Base-by-base conservation (phyloP, 768 basidiomycete genomes). In the Macrocybe gigantea region DNA sequence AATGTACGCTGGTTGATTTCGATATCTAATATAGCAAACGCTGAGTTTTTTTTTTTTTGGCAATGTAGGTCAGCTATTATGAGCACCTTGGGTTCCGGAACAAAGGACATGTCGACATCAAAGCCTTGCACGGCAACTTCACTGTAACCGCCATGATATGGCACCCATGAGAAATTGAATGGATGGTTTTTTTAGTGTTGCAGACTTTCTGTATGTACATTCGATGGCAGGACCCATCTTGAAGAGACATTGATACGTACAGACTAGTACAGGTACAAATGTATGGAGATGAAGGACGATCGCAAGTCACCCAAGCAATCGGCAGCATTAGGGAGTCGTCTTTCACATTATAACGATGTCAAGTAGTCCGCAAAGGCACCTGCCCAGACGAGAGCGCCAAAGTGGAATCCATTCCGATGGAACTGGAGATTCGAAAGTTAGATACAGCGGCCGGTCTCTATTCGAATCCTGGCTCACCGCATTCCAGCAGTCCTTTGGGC, bases 401-500 rank as follows among this genome's bases (percentile, higher is more conserved):
- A 50, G 41, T 49, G 8, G 50, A 58, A 52, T 39, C 51, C 54
- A 29, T 58, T 56, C 30, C 53, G 40, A 45, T 57, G 39, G 55
- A 59, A 53, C 51, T 60, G 39, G 38, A 56, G 41, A 22, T 22
- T 22, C 22, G 2, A 22, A 4, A 4, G 22, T 22, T 4, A 22
- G 22, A 22, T 22, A 22, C 2, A 22, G 22, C 1, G 22, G 22
- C 22, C 22, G 4, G 22, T 22, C 22, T 22, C 22, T 22, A 4
- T 4, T 22, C 22, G 22, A 22, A 22, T 22, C 22, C 1, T 22
- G 22, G 22, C 49, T 38, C 11, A 55, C 51, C 44, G 30, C 51
- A 39, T 30, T 29, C 52, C 53, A 53, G 36, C 52, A 53, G 30
- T 38, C 42, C 36, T 49, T 44, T 1, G 52, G 52, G 8, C 49